phyloP scores from a whole-genome alignment of 169 alveolate genomes.

The Theileria luwenshuni region DNA sequence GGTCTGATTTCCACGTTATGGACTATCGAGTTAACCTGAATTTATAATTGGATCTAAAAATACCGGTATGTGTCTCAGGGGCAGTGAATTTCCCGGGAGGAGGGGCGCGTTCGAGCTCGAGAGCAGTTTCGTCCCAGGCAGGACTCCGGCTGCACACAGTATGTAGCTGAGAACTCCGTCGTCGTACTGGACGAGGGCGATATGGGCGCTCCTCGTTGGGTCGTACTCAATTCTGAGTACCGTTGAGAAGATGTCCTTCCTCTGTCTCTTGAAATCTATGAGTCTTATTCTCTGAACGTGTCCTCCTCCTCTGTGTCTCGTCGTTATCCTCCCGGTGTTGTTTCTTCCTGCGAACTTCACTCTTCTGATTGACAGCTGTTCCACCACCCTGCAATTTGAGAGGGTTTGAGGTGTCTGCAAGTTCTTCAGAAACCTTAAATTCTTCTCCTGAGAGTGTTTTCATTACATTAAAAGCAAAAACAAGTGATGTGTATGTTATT shows the following conservation, averaged over 20 bases:
- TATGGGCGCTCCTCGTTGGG: conserved; percentile 83
- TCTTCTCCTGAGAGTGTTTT: conserved; percentile 40
- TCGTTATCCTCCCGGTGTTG: conserved; percentile 74
- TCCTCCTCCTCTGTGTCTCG: conserved; percentile 88
- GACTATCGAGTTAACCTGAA: conserved; percentile 76
- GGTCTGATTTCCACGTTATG: conserved; percentile 88
- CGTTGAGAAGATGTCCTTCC: conserved; percentile 85
- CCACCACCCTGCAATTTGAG: conserved; percentile 78
- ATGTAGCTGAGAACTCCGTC: conserved; percentile 89
- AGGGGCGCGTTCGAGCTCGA: conserved; percentile 85
- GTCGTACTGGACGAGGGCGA: conserved; percentile 85
- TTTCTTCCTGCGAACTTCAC: conserved; percentile 84
- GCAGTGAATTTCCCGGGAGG: conserved; percentile 86
- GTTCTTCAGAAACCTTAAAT: conserved; percentile 23
- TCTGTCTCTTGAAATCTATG: conserved; percentile 86
- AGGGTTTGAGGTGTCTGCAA: conserved; percentile 30
- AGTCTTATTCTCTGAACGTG: conserved; percentile 84
- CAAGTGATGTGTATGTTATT: conserved; percentile 12
- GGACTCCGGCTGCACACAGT: conserved; percentile 80
- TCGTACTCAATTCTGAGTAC: conserved; percentile 85
- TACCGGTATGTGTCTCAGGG: conserved; percentile 84
- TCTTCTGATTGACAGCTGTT: conserved; percentile 75
- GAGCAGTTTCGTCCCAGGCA: conserved; percentile 85
- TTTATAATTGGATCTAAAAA: background rate
- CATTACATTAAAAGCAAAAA: conserved; percentile 28